These are phyloP conservation scores for Vaccinium corymbosum DNA, from an alignment of 148 eudicot genomes.

Conservation along the genomic window DNA sequence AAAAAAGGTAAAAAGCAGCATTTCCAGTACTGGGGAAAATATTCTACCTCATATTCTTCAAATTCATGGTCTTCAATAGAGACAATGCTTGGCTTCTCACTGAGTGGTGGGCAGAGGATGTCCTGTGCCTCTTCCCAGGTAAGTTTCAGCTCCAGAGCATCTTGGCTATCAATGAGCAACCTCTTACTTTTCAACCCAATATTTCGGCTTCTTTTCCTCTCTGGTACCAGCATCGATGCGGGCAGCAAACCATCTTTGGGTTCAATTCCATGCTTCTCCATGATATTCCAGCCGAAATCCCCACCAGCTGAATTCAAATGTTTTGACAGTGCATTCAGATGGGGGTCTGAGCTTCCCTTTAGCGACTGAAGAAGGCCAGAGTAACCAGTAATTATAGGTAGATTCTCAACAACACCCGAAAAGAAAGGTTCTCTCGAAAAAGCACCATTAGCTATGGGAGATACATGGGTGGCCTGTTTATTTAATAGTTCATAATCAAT, in stretches of 20 bases:
- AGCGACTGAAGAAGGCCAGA: constrained; percentile 53
- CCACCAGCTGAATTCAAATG: constrained; percentile 43
- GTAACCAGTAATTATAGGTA: constrained; percentile 38
- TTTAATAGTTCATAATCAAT: constrained; percentile 19
- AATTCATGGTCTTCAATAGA: constrained; percentile 61
- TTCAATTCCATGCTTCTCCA: constrained; percentile 45
- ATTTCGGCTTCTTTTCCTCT: constrained; percentile 69
- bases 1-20: not conserved
- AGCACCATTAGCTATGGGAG: constrained; percentile 29
- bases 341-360: constrained; percentile 58
- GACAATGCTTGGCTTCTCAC: constrained; percentile 54
- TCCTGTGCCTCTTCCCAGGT: constrained; percentile 72
- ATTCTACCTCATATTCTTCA: constrained; percentile 73
- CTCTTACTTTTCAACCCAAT: constrained; percentile 75
- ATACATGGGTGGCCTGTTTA: constrained; percentile 37
- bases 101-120: constrained; percentile 60
- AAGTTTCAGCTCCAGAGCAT: constrained; percentile 55
- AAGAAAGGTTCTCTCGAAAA: constrained; percentile 41
- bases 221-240: constrained; percentile 35
- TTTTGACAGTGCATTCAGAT: constrained; percentile 44
- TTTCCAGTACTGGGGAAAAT: not conserved
- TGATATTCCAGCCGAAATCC: constrained; percentile 36
- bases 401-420: constrained; percentile 35
- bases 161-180: constrained; percentile 64
- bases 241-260: constrained; percentile 39